These are phyloP conservation scores for Xylaria sp. DNA, from an alignment of 2,329 filamentous ascomycete species.

Conservation along the genomic window DNA sequence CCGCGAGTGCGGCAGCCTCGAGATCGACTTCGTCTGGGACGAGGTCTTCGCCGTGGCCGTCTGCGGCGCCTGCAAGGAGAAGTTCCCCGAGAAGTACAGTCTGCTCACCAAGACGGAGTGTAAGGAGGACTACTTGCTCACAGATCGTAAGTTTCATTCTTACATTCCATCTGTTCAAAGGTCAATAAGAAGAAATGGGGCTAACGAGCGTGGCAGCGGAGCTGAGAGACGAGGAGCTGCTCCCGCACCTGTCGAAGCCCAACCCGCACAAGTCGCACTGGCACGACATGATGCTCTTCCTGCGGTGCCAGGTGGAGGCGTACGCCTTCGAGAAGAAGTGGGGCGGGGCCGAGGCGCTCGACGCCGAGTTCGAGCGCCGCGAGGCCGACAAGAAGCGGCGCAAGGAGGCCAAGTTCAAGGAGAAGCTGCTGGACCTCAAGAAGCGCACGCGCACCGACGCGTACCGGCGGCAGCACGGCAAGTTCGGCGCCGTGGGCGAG, in stretches of 20 bases:
- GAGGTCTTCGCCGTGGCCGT: constrained; percentile 77
- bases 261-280: constrained; percentile 96
- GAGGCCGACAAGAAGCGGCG: constrained; percentile 79
- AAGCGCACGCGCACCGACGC: constrained; percentile 91
- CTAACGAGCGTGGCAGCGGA: constrained; percentile 61
- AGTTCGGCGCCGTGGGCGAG: constrained; percentile 48
- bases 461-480: constrained; percentile 71
- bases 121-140: constrained; percentile 91
- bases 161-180: too few relatives aligned
- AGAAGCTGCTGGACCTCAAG: constrained; percentile 86
- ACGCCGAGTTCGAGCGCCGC: constrained; percentile 83
- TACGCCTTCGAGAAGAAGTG: constrained; percentile 90
- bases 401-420: constrained; percentile 90
- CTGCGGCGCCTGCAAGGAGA: constrained; percentile 86
- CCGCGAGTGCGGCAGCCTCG: constrained; percentile 77
- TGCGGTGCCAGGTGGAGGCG: constrained; percentile 91
- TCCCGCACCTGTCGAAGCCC: constrained; percentile 85
- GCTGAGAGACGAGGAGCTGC: constrained; percentile 81
- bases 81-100: constrained; percentile 87
- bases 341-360: constrained; percentile 83
- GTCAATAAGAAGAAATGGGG: constrained; percentile 7
- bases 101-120: constrained; percentile 96
- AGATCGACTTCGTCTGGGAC: constrained; percentile 96
- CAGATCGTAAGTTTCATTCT: constrained; percentile 69
- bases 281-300: constrained; percentile 98